Evolutionary conservation across 768 basidiomycete genomes (phyloP), one percentile per base, ranked within the genome.

Genomic region (Tulasnella sp.): DNA sequence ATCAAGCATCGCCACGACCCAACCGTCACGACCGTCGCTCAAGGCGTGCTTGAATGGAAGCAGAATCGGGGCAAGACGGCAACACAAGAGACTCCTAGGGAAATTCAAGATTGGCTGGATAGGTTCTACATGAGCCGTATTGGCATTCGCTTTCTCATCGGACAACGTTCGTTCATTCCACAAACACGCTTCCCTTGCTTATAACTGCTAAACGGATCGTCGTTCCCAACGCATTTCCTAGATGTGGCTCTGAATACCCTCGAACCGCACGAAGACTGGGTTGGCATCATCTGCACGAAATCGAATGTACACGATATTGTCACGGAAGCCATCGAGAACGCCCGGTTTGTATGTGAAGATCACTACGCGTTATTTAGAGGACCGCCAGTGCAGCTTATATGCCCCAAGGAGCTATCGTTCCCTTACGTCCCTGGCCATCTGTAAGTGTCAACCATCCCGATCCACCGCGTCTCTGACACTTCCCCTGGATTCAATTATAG

Each of bases 241-340:
- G 92, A 99, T 66, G 87, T 99, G 60, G 93, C 94, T 1, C 75
- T 99, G 42, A 98, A 98, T 70, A 92, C 84, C 0, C 82, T 93
- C 44, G 84, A 90, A 63, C 80, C 92, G 0, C 92, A 98, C 68
- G 75, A 78, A 49, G 85, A 92, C 69, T 94, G 92, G 67, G 96
- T 99, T 25, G 94, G 96, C 8, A 97, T 99, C 67, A 98, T 98
- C 68, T 96, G 92, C 71, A 97, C 90, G 1, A 78, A 87, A 67
- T 85, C 92, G 1, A 97, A 92, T 70, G 84, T 99, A 0, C 92
- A 92, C 66, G 92, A 98, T 67, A 96, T 97, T 63, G 85, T 94
- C n/a, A 86, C 90, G 67, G 96, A 99, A 75, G 89, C 94, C 0
- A 97, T 98, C 65, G 94, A 99, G 70, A 98, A 99, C 70, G 92